Evolutionary conservation across 2,329 filamentous ascomycete genomes (phyloP).

Genomic region (Aspergillus brasiliensis): DNA sequence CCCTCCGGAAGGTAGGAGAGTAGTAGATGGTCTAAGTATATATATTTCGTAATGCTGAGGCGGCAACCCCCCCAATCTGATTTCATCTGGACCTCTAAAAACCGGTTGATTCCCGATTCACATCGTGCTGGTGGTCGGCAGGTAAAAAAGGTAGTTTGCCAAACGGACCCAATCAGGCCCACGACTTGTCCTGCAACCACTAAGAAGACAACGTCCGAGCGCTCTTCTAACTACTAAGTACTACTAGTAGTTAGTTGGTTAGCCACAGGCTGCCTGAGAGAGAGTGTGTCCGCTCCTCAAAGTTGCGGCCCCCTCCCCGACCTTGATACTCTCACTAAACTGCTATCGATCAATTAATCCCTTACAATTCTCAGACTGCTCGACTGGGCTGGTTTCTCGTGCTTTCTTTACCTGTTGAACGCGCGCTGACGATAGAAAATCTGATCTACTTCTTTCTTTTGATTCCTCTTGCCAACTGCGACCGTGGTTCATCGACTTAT

Average conservation of each 20-base stretch:
- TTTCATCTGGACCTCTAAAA: not conserved
- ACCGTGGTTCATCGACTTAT: not conserved
- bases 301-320: not conserved
- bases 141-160: not conserved
- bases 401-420: no score
- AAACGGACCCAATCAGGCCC: conserved; percentile 5
- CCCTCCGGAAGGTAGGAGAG: not conserved
- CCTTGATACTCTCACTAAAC: conserved; percentile 7
- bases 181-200: conserved; percentile 7
- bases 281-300: not conserved
- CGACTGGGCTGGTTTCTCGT: no score
- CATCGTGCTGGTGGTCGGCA: not conserved
- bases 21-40: not conserved
- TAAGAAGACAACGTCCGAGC: conserved; percentile 18
- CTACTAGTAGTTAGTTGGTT: not conserved
- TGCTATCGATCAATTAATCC: not conserved
- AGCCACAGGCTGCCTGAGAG: conserved; percentile 21
- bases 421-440: no score
- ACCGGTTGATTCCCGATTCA: not conserved
- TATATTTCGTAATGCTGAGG: not conserved
- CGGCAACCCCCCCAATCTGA: not conserved
- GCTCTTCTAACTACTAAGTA: not conserved
- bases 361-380: no score
- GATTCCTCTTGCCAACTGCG: conserved; percentile 3
- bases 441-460: no score